Evolutionary conservation across 2,329 filamentous ascomycete genomes (phyloP).

Genomic region (Sphaerulina populicola): DNA sequence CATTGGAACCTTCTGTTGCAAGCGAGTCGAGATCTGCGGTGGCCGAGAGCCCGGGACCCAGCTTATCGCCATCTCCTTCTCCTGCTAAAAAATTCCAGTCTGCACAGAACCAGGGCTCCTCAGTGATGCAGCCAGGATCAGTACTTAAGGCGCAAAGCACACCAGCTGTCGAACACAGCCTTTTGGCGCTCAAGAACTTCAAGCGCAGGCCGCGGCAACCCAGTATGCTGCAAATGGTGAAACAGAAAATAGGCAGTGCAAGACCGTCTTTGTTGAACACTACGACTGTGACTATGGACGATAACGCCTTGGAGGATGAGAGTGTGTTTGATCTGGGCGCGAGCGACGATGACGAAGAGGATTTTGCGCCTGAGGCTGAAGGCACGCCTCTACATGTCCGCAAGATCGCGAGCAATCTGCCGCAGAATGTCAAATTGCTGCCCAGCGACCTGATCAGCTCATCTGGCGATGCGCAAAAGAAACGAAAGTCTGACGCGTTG

Average conservation of each 20-base stretch:
- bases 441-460: not conserved
- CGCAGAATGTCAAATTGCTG: not conserved
- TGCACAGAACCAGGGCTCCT: conserved; percentile 21
- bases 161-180: conserved; percentile 39
- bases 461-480: conserved; percentile 18
- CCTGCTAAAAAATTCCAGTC: conserved; percentile 31
- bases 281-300: conserved; percentile 11
- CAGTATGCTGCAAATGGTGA: conserved; percentile 44
- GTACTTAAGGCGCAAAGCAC: conserved; percentile 39
- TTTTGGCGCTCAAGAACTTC: conserved; percentile 45
- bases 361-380: conserved; percentile 57
- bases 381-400: conserved; percentile 54
- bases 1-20: conserved; percentile 5
- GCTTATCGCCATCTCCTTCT: conserved; percentile 27
- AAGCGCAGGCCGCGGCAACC: conserved; percentile 43
- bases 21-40: conserved; percentile 10
- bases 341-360: conserved; percentile 28
- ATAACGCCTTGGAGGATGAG: conserved; percentile 37
- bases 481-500: conserved; percentile 24
- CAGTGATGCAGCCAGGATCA: conserved; percentile 34
- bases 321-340: conserved; percentile 27
- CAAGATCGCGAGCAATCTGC: conserved; percentile 24
- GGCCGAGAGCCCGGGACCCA: conserved; percentile 18
- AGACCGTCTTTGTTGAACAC: conserved; percentile 21
- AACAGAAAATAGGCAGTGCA: conserved; percentile 31